Conservation (phyloP, 257 asterid species). For the Solanum appendiculatum region DNA sequence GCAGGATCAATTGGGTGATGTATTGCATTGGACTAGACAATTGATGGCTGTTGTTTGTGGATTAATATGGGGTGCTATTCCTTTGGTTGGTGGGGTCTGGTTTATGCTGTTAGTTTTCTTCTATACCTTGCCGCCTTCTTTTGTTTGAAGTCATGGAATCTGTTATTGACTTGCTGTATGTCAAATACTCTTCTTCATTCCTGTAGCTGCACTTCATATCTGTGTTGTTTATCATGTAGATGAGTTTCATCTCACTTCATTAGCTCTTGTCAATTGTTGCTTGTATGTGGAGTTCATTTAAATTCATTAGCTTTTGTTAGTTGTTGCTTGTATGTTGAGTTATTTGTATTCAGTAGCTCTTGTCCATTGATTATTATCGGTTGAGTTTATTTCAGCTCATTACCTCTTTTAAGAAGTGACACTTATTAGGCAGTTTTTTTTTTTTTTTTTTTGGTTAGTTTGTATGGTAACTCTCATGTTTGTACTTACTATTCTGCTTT, state of each 20-base stretch:
- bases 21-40: constrained; percentile 92
- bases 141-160: not conserved
- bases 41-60: constrained; percentile 70
- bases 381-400: not conserved
- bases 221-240: not conserved
- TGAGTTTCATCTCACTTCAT: not conserved
- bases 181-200: not conserved
- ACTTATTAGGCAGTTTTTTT: not conserved
- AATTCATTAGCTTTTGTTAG: not conserved
- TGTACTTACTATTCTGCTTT: not conserved
- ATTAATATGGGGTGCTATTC: constrained; percentile 87
- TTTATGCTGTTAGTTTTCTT: constrained; percentile 57
- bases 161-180: not conserved
- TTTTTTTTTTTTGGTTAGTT: not conserved
- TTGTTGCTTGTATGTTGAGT: not conserved
- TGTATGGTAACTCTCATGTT: not conserved
- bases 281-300: not conserved
- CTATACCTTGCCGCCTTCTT: not conserved
- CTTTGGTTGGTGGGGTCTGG: constrained; percentile 90
- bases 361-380: not conserved
- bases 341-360: not conserved
- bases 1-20: constrained; percentile 95
- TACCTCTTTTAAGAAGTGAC: not conserved
- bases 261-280: not conserved
- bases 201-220: not conserved